phyloP scores from a whole-genome alignment of 2,329 filamentous ascomycete species.

The Apiospora aurea region DNA sequence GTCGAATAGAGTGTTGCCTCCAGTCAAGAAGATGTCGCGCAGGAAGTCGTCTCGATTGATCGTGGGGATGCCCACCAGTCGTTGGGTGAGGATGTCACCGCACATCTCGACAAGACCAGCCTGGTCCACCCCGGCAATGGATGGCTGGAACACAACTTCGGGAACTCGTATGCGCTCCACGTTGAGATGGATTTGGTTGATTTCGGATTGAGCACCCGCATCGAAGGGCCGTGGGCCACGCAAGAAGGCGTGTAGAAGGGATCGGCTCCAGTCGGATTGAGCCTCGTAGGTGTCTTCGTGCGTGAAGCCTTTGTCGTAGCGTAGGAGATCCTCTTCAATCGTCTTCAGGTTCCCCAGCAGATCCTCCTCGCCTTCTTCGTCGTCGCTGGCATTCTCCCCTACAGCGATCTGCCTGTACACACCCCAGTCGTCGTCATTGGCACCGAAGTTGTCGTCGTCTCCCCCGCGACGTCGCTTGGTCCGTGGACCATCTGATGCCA shows the following conservation, averaged over 20 bases:
- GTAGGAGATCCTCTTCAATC: conserved; percentile 84
- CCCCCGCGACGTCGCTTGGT: conserved; percentile 86
- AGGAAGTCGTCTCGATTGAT: conserved; percentile 72
- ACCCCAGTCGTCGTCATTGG: conserved; percentile 97
- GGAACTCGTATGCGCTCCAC: conserved; percentile 94
- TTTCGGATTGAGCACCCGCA: conserved; percentile 77
- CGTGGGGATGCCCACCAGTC: conserved; percentile 64
- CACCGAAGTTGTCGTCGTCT: conserved; percentile 96
- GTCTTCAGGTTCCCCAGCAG: conserved; percentile 74
- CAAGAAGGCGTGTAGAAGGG: conserved; percentile 86
- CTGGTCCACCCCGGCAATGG: conserved; percentile 91
- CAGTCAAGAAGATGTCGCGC: conserved; percentile 89
- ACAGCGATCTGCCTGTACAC: conserved; percentile 93
- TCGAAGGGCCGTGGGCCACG: conserved; percentile 90
- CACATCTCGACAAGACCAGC: conserved; percentile 92
- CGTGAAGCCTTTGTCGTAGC: conserved; percentile 87
- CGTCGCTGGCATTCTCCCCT: conserved; percentile 78
- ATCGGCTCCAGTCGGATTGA: conserved; percentile 94
- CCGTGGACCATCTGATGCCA: conserved; percentile 85
- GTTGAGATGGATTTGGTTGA: conserved; percentile 91
- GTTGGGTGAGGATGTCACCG: conserved; percentile 85
- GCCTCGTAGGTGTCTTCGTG: conserved; percentile 93
- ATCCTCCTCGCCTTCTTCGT: conserved; percentile 93
- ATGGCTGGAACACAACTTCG: conserved; percentile 91
- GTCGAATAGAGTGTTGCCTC: conserved; percentile 87